Conservation (phyloP, 306 rosid genomes). For the Acacia acuminata region DNA sequence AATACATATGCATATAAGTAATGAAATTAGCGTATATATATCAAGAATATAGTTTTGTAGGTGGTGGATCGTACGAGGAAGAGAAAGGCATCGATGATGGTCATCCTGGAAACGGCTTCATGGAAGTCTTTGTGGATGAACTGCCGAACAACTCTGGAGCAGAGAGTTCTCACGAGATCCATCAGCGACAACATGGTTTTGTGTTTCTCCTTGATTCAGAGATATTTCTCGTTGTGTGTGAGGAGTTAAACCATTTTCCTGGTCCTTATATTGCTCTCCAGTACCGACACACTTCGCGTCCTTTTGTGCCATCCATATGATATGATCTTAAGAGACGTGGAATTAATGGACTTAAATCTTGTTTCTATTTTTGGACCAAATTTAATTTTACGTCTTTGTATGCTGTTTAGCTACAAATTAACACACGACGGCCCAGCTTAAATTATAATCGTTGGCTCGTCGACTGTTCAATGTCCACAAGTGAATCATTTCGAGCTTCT, state of each 20-base stretch:
- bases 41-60: neutral
- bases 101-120: slow-evolving; percentile 47
- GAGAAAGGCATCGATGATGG: slow-evolving; percentile 44
- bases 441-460: no score
- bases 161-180: slow-evolving; percentile 27
- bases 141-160: neutral
- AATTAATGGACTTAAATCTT: neutral
- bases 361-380: neutral
- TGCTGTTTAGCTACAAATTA: no score
- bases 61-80: slow-evolving; percentile 30
- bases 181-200: slow-evolving; percentile 16
- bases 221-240: neutral
- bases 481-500: no score
- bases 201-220: neutral
- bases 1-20: neutral
- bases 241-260: neutral
- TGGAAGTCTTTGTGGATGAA: slow-evolving; percentile 47
- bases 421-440: no score
- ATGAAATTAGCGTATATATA: neutral
- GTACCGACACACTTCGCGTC: neutral
- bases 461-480: no score
- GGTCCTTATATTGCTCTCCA: neutral
- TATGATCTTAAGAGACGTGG: neutral
- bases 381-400: no score
- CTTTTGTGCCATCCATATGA: no score